Evolutionary conservation across 768 basidiomycete species (phyloP), one percentile per base, ranked within the genome.

Genomic region (Tricholoma terreum): DNA sequence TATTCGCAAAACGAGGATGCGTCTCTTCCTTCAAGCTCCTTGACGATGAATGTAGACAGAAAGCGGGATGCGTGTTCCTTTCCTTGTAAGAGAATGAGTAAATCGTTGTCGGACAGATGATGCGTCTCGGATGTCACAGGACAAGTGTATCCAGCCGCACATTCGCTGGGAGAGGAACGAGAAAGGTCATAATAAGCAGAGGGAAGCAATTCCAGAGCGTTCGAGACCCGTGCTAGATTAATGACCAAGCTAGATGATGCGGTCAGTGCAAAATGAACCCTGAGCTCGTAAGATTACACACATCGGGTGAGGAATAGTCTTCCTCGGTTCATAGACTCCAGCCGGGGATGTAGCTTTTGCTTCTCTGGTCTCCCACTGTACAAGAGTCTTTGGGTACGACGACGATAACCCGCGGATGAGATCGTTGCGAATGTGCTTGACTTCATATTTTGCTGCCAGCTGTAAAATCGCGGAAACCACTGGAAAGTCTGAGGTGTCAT

Each of bases 111-210:
- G 14, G 80, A 76, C 45, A 82, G 79, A 38, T 69, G 63, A 63
- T 84, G 77, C 9, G 55, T 67, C 14, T 57, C 67, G 54, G 63
- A 70, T 38, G 71, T 71, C 50, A 69, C 56, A 17, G 72, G 63
- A 60, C 69, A 77, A 54, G 70, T 75, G 66, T 79, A 75, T 6
- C 86, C 87, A 6, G 75, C 68, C 27, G 81, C 80, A 33, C 83
- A 81, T 50, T 83, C 81, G 63, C 84, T 89, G 1, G 86, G 83
- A 30, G 80, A 72, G 62, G 73, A 82, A 38, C 90, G 86, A 19
- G 86, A 90, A 40, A 92, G 80, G 68, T 91, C 90, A 69, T 92
- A 92, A 71, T 89, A 89, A 5, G 89, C 89, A 27, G 89, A 80
- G 4, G 89, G 87, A 3, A 90, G 75, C 33, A 91, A 80, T 61